Evolutionary conservation across 2,329 filamentous ascomycete species (phyloP), one percentile per base, ranked within the genome.

Genomic region (Dothiorella sarmentorum): DNA sequence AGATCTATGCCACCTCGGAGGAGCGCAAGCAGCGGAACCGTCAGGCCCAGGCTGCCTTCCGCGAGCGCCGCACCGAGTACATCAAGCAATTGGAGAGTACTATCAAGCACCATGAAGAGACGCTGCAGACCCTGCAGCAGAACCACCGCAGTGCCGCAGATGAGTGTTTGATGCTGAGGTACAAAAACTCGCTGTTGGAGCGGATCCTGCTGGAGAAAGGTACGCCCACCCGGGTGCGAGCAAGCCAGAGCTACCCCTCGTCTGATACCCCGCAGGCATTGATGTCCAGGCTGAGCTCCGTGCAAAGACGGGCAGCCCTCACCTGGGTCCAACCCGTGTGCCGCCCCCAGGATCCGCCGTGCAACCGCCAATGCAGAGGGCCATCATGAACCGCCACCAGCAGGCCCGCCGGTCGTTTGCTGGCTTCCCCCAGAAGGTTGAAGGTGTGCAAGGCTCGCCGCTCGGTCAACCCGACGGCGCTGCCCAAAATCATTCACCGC

Each of bases 1-100:
- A 97, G 93, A 97, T 97, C 64, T 99, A 99, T 82, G 94, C 94
- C 57, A 99, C 94, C 33, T 97, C 94, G 10, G 94, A 99, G 75
- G 94, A 99, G 77, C 87, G 94, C 69, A 97, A 99, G 79, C 94
- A 97, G 77, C 86, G 94, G 64, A 99, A 99, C 72, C 83, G 94
- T 67, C 94, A 97, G 78, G 94, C 94, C 47, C 94, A 99, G 77
- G 94, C 94, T 58, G 94, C 94, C 60, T 99, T 99, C 70, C 88
- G 94, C 66, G 94, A 99, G 77, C 88, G 94, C 65, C 87, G 94
- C 60, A 97, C 93, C 58, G 94, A 99, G 79, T 99, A 99, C 75
- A 99, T 99, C 79, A 97, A 97, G 79, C 94, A 99, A 75, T 84
- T 99, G 24, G 94, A 99, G 77, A 91, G 93, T 67, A 96, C 92